Evolutionary conservation across 2,329 filamentous ascomycete genomes (phyloP).

Genomic region (Mycogone perniciosa): DNA sequence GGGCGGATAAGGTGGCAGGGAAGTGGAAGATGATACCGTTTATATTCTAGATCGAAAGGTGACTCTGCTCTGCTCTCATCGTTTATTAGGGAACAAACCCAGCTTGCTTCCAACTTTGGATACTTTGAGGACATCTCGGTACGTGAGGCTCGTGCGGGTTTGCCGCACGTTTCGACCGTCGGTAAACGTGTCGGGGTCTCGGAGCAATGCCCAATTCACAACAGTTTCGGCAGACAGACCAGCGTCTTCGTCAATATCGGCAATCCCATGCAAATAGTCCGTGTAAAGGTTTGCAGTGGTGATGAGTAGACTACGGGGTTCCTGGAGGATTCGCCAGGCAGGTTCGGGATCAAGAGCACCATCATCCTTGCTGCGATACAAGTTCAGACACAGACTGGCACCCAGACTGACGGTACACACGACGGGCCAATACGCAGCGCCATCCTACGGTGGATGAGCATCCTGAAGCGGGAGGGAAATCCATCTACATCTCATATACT

Average conservation of each 20-base stretch:
- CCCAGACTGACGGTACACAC: constrained; percentile 89
- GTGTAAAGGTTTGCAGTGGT: constrained; percentile 64
- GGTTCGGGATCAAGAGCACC: constrained; percentile 49
- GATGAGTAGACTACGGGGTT: constrained; percentile 73
- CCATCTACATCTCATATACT: constrained; percentile 21
- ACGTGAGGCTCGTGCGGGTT: constrained; percentile 68
- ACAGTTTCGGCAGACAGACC: constrained; percentile 54
- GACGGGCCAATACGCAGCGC: constrained; percentile 75
- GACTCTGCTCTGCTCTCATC: constrained; percentile 11
- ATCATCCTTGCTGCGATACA: constrained; percentile 59
- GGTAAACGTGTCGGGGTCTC: constrained; percentile 38
- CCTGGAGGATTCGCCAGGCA: constrained; percentile 63
- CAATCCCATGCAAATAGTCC: constrained; percentile 68
- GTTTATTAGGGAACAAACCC: constrained; percentile 42
- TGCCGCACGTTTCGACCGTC: constrained; percentile 51
- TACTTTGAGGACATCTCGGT: constrained; percentile 79
- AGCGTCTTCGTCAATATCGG: constrained; percentile 58
- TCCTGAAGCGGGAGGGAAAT: constrained; percentile 9
- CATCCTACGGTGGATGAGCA: constrained; percentile 52
- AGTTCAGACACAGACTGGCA: constrained; percentile 67
- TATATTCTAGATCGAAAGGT: constrained; percentile 42
- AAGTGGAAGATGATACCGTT: constrained; percentile 74
- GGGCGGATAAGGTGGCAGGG: constrained; percentile 51
- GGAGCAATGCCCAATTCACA: constrained; percentile 67
- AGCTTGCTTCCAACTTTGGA: constrained; percentile 66